Base-by-base conservation (phyloP, 768 basidiomycete species). In the Collybia nuda region DNA sequence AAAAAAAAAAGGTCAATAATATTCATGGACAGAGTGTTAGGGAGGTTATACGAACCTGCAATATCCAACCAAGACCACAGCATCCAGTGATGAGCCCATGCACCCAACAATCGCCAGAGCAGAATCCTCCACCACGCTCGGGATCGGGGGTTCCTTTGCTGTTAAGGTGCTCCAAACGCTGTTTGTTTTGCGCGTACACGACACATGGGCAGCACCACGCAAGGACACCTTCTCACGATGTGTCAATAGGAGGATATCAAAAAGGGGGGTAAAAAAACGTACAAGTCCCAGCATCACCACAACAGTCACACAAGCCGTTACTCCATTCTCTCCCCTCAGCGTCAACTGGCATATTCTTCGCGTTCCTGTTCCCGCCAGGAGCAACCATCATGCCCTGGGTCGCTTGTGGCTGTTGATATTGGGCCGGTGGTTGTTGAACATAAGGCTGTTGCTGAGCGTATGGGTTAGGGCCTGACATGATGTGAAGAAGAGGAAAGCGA, bases 171-270 rank as follows among this genome's bases (percentile, higher is more conserved):
- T 62, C 55, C 19, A 66, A 39, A 17, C 74, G 68, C 39, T 64
- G 56, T 42, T 63, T 72, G 59, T 70, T 70, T 53, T 68, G 56
- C 15, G 64, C 67, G 47, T 73, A 72, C 7, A 67, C 57, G 22
- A 73, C 56, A 53, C 73, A 76, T 9, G 76, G 73, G 53, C 61
- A 71, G 55, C 58, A 74, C 44, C 61, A 68, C 1, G 74, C 56
- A 29, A 62, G 46, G 23, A 59, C 50, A 51, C 56, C 69, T 71
- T 53, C 19, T 22, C 22, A 12, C 14, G 40, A 22, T 14, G 29
- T 14, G 29, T 29, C 17, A 44, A 18, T 7, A 22, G 18, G 47
- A 36, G 19, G 15, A 12, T n/a, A 19, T 22, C 22, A 21, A n/a
- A 38, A 26, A 19, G 21, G 36, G 45, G n/a, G 40, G 6, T 17